phyloP scores from a whole-genome alignment of 768 basidiomycete species.

The Clavulina sp. region DNA sequence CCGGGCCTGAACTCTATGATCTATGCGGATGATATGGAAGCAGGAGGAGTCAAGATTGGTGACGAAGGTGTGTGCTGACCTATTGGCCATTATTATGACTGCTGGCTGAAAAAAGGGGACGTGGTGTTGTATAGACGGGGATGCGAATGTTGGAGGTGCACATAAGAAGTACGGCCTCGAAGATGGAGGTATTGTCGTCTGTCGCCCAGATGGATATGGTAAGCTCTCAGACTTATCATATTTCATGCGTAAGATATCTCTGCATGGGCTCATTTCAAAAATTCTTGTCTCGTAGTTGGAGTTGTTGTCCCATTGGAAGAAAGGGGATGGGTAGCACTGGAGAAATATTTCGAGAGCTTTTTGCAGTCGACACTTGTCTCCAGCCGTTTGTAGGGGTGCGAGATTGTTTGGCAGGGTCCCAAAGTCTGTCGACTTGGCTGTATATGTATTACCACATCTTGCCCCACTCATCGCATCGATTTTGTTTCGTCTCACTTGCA shows the following conservation, averaged over 20 bases:
- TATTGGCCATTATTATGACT: neutral
- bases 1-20: conserved; percentile 1
- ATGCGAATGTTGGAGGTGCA: neutral
- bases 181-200: conserved; percentile 16
- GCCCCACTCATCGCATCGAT: too few relatives aligned
- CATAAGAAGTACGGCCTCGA: conserved; percentile 13
- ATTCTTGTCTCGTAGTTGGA: conserved; percentile 11
- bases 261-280: neutral
- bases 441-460: too few relatives aligned
- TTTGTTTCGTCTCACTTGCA: too few relatives aligned
- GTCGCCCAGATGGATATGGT: conserved; percentile 19
- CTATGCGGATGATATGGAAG: neutral
- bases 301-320: conserved; percentile 14
- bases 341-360: conserved; percentile 18
- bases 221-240: neutral
- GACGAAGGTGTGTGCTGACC: neutral
- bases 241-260: neutral
- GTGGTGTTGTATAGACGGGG: neutral
- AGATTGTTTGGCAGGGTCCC: too few relatives aligned
- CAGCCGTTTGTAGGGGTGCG: too few relatives aligned
- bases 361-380: conserved; percentile 7
- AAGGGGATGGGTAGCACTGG: conserved; percentile 13
- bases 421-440: too few relatives aligned
- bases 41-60: neutral
- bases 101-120: neutral